A percentile compares a stretch with the other conserved stretches of the same genome.
Evolutionary conservation across 192 early-diverging fungal species (phyloP).

Genomic region (Coemansia sp.): DNA sequence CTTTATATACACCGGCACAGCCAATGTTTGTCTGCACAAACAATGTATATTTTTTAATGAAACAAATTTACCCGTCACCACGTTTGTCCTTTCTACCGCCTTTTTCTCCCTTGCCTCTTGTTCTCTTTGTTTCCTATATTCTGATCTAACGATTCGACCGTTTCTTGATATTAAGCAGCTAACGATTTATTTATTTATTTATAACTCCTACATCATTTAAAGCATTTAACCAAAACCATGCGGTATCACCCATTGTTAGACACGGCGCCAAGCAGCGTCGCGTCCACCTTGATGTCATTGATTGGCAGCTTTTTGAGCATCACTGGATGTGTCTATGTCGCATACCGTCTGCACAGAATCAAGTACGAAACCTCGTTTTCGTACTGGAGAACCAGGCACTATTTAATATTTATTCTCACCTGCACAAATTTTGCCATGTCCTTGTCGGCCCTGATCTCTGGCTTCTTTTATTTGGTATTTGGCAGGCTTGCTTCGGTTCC

Average conservation of each 20-base stretch:
- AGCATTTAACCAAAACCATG: constrained; percentile 3
- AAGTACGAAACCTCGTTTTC: not conserved
- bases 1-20: not conserved
- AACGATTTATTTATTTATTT: not conserved
- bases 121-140: not conserved
- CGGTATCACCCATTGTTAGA: constrained; percentile 38
- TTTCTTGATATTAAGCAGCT: not conserved
- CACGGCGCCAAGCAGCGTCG: constrained; percentile 47
- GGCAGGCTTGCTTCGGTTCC: constrained; percentile 28
- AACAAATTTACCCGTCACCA: not conserved
- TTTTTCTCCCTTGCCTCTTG: not conserved
- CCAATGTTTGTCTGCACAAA: not conserved
- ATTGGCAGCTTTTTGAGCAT: constrained; percentile 28
- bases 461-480: constrained; percentile 30
- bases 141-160: not conserved
- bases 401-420: constrained; percentile 17
- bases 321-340: constrained; percentile 18
- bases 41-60: not conserved
- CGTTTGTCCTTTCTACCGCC: not conserved
- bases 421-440: constrained; percentile 22
- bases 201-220: not conserved
- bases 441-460: constrained; percentile 21
- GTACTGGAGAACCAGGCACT: constrained; percentile 35
- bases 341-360: constrained; percentile 12
- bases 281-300: constrained; percentile 28